Evolutionary conservation across 2,329 filamentous ascomycete genomes (phyloP), one percentile per base, ranked within the genome.

Genomic region (Colletotrichum paranaense): DNA sequence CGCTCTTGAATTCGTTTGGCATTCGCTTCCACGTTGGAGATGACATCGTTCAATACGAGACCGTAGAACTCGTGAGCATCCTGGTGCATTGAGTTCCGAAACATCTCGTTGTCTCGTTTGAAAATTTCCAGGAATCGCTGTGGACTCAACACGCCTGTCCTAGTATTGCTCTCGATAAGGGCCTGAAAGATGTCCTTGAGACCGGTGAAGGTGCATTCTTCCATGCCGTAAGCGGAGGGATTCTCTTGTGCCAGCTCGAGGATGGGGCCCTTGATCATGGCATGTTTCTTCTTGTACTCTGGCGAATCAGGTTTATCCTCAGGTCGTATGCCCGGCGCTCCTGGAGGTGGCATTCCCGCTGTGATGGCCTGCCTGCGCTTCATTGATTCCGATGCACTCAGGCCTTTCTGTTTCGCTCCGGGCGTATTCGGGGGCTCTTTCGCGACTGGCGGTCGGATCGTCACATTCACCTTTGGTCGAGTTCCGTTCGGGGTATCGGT

Each of bases 51-150:
- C n/a, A 99, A 87, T 2, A 99, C 88, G 38, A 98, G 86, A 73
- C 97, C 97, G 78, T 98, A 91, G 77, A 99, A 99, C 80, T 99
- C 97, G 82, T 99, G 97, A 1, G 97, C 97, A 81, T 99, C 97
- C 81, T 99, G 97, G 82, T 99, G 97, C 94, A 98, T 98, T 4
- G 95, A 94, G 52, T 95, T 96, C 72, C 95, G 92, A 79, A 99
- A 99, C 93, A 98, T 95, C 82, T 99, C 97, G 81, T 99, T 97
- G 78, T 98, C 95, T 75, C 94, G 91, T 80, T 95, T 94, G 79
- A 99, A 91, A 30, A 98, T 95, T 80, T 99, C 96, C 46, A 99
- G 87, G 76, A 99, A 98, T 75, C 95, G 93, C 78, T 96, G 92
- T 1, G 97, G 97, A 79, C 95, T 97, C 55, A 98, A 89, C 12